Evolutionary conservation across 148 eudicot species (phyloP).

Genomic region (Gaultheria prostrata): DNA sequence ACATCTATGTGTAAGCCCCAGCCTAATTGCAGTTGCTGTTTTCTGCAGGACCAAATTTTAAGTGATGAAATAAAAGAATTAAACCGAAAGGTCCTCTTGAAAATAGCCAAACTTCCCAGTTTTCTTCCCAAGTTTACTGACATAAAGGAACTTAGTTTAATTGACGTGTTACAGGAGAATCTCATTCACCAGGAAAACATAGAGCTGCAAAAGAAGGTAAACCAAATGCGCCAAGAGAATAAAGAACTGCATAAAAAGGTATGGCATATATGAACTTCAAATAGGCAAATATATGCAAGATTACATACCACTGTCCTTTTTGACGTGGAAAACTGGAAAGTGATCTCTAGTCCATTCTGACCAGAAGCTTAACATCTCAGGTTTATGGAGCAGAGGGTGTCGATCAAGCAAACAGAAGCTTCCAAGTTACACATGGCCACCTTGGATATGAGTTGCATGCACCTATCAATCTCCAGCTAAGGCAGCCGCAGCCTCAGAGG

Average conservation of each 20-base stretch:
- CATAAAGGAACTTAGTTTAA: conserved; percentile 13
- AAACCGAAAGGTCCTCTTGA: conserved; percentile 44
- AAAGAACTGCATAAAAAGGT: conserved; percentile 65
- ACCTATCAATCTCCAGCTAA: conserved; percentile 49
- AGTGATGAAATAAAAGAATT: conserved; percentile 59
- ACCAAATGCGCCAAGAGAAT: conserved; percentile 47
- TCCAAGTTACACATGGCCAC: conserved; percentile 29
- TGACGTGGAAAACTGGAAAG: not conserved
- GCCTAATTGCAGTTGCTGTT: conserved; percentile 18
- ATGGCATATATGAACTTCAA: not conserved
- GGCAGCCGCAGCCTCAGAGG: conserved; percentile 47
- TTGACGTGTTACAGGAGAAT: conserved; percentile 43
- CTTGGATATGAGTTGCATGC: conserved; percentile 28
- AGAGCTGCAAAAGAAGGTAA: conserved; percentile 58
- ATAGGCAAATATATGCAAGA: not conserved
- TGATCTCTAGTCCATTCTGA: conserved; percentile 6
- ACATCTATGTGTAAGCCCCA: not conserved
- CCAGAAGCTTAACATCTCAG: conserved; percentile 27
- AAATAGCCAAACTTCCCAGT: conserved; percentile 9
- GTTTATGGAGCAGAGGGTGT: conserved; percentile 29
- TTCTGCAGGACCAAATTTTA: conserved; percentile 64
- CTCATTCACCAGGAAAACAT: conserved; percentile 62
- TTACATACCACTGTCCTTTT: not conserved
- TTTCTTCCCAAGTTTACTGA: not conserved
- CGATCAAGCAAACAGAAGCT: conserved; percentile 25